These are phyloP conservation scores for Beta macrorhiza DNA, from an alignment of 179 eudicot species.

Conservation along the genomic window DNA sequence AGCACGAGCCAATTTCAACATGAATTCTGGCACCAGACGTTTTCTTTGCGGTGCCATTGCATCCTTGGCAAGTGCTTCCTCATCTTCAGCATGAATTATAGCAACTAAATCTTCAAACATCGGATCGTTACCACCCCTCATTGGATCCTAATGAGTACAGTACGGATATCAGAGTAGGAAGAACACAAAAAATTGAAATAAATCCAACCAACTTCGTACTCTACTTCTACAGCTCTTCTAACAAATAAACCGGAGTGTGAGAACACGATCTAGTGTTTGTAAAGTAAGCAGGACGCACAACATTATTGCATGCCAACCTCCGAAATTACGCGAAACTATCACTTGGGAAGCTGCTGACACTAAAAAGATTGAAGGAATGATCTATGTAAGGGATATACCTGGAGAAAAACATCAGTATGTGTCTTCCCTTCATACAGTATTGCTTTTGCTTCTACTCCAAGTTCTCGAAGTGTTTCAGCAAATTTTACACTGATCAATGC, in stretches of 20 bases:
- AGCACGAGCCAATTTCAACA: conserved; percentile 70
- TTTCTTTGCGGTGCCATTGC: conserved; percentile 64
- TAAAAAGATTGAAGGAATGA: background rate
- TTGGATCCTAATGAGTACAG: conserved; percentile 61
- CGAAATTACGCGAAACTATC: background rate
- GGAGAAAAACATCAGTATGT: conserved; percentile 86
- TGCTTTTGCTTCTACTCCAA: conserved; percentile 73
- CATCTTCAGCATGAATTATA: conserved; percentile 66
- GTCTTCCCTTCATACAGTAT: conserved; percentile 81
- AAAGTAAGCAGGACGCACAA: background rate
- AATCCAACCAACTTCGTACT: background rate
- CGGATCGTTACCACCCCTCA: conserved; percentile 91
- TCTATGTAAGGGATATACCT: conserved; percentile 49
- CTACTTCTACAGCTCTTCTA: background rate
- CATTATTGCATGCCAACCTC: background rate
- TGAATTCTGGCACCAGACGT: conserved; percentile 79
- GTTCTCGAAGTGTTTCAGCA: conserved; percentile 67
- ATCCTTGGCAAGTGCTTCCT: conserved; percentile 73
- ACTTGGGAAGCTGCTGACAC: background rate
- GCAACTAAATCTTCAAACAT: conserved; percentile 76
- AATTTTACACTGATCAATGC: conserved; percentile 54
- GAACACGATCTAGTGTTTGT: background rate
- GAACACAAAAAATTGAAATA: background rate
- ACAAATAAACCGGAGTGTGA: background rate
- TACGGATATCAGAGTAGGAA: too few species aligned